phyloP scores from a whole-genome alignment of 1,139 yeast genomes.

The Wickerhamomyces sp. region DNA sequence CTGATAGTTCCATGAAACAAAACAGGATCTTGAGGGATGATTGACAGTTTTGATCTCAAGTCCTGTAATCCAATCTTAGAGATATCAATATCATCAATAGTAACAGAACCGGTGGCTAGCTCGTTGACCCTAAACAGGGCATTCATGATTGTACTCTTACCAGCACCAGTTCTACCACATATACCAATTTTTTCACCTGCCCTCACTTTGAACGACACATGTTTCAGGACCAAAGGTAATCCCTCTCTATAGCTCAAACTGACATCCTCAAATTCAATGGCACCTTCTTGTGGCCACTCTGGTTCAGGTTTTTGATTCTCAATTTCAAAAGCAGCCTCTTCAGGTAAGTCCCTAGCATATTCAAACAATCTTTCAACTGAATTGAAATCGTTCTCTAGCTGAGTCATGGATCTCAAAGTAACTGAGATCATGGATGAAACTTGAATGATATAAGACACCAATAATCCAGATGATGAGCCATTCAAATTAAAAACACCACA shows the following conservation, averaged over 20 bases:
- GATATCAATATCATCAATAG: conserved; percentile 59
- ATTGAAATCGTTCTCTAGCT: conserved; percentile 73
- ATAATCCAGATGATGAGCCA: conserved; percentile 68
- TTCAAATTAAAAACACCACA: conserved; percentile 53
- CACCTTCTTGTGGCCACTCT: conserved; percentile 52
- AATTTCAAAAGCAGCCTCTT: conserved; percentile 51
- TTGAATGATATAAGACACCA: conserved; percentile 54
- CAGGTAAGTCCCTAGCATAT: conserved; percentile 61
- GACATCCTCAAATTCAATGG: conserved; percentile 50
- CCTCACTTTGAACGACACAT: conserved; percentile 37
- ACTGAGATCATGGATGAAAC: conserved; percentile 45
- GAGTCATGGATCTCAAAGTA: conserved; percentile 49
- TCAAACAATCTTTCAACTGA: conserved; percentile 71
- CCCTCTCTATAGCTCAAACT: conserved; percentile 60
- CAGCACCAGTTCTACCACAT: conserved; percentile 81
- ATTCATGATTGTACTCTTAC: conserved; percentile 65
- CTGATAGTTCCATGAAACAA: conserved; percentile 63
- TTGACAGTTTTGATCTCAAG: conserved; percentile 56
- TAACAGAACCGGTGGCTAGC: conserved; percentile 44
- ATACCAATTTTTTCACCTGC: conserved; percentile 65
- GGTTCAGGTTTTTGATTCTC: conserved; percentile 47
- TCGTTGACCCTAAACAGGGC: conserved; percentile 62
- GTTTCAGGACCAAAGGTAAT: conserved; percentile 57
- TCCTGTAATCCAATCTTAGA: conserved; percentile 50
- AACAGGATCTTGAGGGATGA: conserved; percentile 79